Percentiles rank a stretch among this genome's conserved stretches.
Conservation (phyloP, 2,329 filamentous ascomycete species). For the Cladophialophora exuberans region DNA sequence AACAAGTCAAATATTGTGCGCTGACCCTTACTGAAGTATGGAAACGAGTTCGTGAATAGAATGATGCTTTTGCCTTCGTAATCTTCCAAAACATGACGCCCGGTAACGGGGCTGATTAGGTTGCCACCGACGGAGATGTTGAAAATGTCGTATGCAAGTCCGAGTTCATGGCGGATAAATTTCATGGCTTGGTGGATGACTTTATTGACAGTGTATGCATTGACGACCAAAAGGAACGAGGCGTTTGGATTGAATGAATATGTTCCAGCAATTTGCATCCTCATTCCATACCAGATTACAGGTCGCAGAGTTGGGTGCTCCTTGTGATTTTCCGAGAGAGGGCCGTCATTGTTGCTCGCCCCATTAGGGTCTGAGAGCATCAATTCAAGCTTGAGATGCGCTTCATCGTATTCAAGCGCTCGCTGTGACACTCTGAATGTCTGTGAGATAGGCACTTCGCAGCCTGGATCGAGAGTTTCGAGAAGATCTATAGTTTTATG, state of each 20-base stretch:
- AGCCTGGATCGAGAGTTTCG: neutral
- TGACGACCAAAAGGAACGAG: neutral
- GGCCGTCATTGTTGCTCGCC: neutral
- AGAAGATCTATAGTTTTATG: neutral
- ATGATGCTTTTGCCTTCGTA: neutral
- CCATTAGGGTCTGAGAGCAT: neutral
- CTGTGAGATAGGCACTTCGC: neutral
- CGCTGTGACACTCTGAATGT: neutral
- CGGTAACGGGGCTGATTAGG: neutral
- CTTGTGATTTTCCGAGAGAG: neutral
- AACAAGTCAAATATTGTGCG: neutral
- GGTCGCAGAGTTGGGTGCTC: neutral
- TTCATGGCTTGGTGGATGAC: constrained; percentile 2
- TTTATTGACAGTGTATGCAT: neutral
- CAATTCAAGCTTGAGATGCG: neutral
- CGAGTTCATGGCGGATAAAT: neutral
- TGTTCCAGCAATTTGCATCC: constrained; percentile 1
- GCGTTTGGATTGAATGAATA: neutral
- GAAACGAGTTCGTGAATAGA: neutral
- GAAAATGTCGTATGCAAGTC: constrained; percentile 1
- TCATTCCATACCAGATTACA: neutral
- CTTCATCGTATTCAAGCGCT: neutral
- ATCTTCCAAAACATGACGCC: neutral
- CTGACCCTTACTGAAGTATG: neutral
- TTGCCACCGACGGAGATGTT: neutral